Percentiles rank a stretch among this genome's conserved stretches.
These are phyloP conservation scores for Mrakia blollopis DNA, from an alignment of 768 basidiomycete species.

Conservation along the genomic window DNA sequence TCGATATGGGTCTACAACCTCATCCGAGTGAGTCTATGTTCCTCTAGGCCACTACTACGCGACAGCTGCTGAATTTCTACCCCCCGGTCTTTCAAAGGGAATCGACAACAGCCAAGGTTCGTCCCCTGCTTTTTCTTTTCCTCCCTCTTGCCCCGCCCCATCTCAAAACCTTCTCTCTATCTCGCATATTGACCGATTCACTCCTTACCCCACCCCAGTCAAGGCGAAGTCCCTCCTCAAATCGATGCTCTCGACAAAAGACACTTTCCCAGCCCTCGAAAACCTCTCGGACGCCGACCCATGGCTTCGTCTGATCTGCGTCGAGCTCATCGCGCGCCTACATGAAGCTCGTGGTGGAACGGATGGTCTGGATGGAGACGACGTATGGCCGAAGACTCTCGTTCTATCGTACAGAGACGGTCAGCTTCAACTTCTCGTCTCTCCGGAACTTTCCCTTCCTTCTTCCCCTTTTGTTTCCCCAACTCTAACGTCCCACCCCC, in stretches of 20 bases:
- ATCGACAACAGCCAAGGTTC: slow-evolving; percentile 83
- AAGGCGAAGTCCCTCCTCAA: slow-evolving; percentile 77
- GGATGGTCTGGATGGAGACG: background rate
- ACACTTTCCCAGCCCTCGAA: slow-evolving; percentile 71
- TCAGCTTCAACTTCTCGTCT: background rate
- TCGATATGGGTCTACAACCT: slow-evolving; percentile 86
- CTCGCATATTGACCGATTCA: too few relatives aligned
- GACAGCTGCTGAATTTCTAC: slow-evolving; percentile 3
- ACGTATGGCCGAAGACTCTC: slow-evolving; percentile 84
- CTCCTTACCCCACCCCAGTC: slow-evolving; percentile 51
- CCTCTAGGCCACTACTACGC: background rate
- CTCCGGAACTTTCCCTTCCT: background rate
- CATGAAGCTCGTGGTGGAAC: slow-evolving; percentile 69
- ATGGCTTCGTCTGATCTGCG: slow-evolving; percentile 87
- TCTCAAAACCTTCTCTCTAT: background rate
- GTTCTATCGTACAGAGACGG: slow-evolving; percentile 68
- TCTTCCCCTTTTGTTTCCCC: background rate
- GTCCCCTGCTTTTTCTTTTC: slow-evolving; percentile 14
- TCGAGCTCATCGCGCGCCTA: slow-evolving; percentile 82
- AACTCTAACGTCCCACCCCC: background rate
- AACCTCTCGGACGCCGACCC: slow-evolving; percentile 70
- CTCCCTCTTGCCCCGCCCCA: background rate
- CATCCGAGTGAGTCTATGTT: slow-evolving; percentile 57
- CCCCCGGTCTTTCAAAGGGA: slow-evolving; percentile 48
- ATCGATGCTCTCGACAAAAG: slow-evolving; percentile 96